Evolutionary conservation across 805 yeast species (phyloP), one percentile per base, ranked within the genome.

Genomic region (Zygosaccharomyces rouxii): DNA sequence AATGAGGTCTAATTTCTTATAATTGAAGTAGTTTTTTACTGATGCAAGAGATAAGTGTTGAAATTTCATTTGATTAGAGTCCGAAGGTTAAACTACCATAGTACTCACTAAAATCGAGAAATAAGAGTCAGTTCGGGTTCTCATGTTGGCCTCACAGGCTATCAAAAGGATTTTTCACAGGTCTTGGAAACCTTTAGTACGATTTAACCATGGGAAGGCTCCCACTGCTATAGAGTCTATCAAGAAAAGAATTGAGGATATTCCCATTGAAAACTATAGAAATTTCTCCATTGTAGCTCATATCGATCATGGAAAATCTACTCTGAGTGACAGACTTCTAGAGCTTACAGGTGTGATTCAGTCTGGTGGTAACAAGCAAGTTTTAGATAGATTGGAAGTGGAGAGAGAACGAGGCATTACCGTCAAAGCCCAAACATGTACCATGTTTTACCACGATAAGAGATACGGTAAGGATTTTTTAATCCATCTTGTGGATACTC

Each of bases 321-420:
- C 99, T 0, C 68, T 92, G 18, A 85, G 96, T 54, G 99, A 92
- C 63, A 72, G 98, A 43, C 71, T 92, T 26, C 70, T 92, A 23
- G 97, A 94, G 60, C 66, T 88, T 39, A 94, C 98, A 0, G 92
- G 94, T 0, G 97, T 92, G 1, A 86, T 92, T 23, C 78, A 84
- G 48, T 79, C 87, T 0, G 89, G 89, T 1, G 47, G 44, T 1
- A 87, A 86, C 61, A 82, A 81, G 55, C 97, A 92, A 66, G 92
- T 94, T 30, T 72, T 92, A 54, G 99, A 92, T 64, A 86, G 84
- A 61, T 71, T 92, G 50, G 97, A 94, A 60, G 99, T 92, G 16
- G 99, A 92, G 64, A 73, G 96, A 63, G 98, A 92, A 68, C 73
- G 99, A 59, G 99, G 99, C 2, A 92, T 92, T 59, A 92, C 99